phyloP scores from a whole-genome alignment of 768 basidiomycete species.

The Suillus tomentosus region DNA sequence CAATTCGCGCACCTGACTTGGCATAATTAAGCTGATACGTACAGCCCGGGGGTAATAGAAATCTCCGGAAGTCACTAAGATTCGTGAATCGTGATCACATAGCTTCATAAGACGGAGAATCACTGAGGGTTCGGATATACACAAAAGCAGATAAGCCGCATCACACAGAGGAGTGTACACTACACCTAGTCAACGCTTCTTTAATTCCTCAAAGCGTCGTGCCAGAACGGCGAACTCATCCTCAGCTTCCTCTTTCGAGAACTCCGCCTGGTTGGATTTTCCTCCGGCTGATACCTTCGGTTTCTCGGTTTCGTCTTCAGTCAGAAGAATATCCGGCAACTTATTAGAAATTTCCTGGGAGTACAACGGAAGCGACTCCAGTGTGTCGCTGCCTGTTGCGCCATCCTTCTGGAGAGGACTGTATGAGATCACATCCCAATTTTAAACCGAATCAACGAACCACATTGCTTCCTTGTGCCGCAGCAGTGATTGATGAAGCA shows the following conservation, averaged over 20 bases:
- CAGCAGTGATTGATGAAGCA: slow-evolving; percentile 30
- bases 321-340: slow-evolving; percentile 54
- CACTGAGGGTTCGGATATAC: slow-evolving; percentile 1
- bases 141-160: slow-evolving; percentile 8
- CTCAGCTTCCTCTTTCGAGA: slow-evolving; percentile 35
- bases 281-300: slow-evolving; percentile 13
- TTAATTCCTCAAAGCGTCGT: slow-evolving; percentile 83
- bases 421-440: not conserved
- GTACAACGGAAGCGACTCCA: slow-evolving; percentile 30
- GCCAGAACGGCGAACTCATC: slow-evolving; percentile 78
- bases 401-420: slow-evolving; percentile 2
- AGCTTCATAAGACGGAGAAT: slow-evolving; percentile 6
- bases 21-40: slow-evolving; percentile 11
- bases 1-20: slow-evolving; percentile 9
- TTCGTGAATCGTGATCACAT: slow-evolving; percentile 1
- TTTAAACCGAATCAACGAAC: slow-evolving; percentile 33
- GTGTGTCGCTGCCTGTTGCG: slow-evolving; percentile 7
- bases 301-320: slow-evolving; percentile 46
- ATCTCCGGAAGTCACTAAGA: slow-evolving; percentile 3
- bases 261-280: slow-evolving; percentile 6
- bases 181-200: slow-evolving; percentile 59
- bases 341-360: slow-evolving; percentile 35
- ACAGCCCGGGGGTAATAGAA: slow-evolving; percentile 11
- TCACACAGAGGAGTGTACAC: not conserved
- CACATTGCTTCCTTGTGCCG: slow-evolving; percentile 38